These are phyloP conservation scores for Cladophialophora immunda DNA, from an alignment of 2,329 filamentous ascomycete species.

Conservation along the genomic window DNA sequence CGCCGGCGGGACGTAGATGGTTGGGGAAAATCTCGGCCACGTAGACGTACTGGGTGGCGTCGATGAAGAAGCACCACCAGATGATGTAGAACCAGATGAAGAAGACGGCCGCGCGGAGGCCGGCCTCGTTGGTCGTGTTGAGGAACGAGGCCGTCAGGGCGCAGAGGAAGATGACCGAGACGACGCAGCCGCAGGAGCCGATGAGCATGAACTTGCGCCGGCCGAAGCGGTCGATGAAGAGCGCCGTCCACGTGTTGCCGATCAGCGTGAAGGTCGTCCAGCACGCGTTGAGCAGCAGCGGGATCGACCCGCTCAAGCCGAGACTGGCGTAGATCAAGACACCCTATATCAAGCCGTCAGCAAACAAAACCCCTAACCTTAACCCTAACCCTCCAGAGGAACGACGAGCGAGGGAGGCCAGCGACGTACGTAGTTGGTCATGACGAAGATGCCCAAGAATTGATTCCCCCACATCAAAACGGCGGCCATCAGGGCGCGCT, in stretches of 20 bases:
- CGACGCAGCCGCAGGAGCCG: conserved; percentile 50
- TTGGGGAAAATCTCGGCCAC: conserved; percentile 38
- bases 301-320: conserved; percentile 49
- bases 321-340: conserved; percentile 51
- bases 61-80: conserved; percentile 55
- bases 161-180: conserved; percentile 51
- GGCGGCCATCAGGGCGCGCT: conserved; percentile 51
- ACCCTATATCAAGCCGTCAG: conserved; percentile 49
- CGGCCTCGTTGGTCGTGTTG: conserved; percentile 47
- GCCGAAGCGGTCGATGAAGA: conserved; percentile 50
- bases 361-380: no score
- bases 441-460: conserved; percentile 44
- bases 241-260: conserved; percentile 53
- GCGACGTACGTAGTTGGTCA: conserved; percentile 30
- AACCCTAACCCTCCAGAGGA: no score
- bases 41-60: conserved; percentile 36
- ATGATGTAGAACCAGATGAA: conserved; percentile 53
- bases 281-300: conserved; percentile 55
- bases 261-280: conserved; percentile 54
- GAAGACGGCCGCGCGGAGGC: conserved; percentile 50
- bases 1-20: conserved; percentile 35
- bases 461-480: conserved; percentile 54
- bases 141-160: conserved; percentile 49
- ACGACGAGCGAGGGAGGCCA: no score
- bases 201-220: conserved; percentile 45